Evolutionary conservation across 2,329 filamentous ascomycete genomes (phyloP).

Genomic region (Diaporthe citriasiana): DNA sequence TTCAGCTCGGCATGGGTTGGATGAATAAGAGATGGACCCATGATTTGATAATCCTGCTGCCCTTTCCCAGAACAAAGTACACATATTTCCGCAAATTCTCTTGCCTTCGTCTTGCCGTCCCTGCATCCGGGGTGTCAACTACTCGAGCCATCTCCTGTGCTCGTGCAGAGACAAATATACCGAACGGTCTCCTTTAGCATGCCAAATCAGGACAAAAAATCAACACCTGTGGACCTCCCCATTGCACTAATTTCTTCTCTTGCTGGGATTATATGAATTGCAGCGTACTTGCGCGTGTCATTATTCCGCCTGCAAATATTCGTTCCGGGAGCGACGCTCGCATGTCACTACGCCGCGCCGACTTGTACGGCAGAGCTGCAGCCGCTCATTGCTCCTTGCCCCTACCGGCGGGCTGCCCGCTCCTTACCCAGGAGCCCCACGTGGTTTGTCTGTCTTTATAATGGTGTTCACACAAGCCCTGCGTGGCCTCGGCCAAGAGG

Average conservation of each 20-base stretch:
- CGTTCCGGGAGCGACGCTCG: too few species aligned
- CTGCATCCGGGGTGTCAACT: neutral
- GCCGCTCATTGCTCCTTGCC: too few species aligned
- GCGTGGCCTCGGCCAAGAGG: neutral
- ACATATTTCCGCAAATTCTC: neutral
- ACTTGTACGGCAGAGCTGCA: neutral
- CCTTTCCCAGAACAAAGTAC: neutral
- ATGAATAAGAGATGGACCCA: neutral
- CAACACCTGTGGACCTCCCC: neutral
- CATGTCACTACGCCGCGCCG: neutral
- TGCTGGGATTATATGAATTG: neutral
- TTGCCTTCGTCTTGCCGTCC: neutral
- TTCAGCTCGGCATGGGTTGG: constrained; percentile 25
- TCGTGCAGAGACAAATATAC: neutral
- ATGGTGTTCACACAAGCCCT: neutral
- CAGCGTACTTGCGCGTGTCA: constrained; percentile 14
- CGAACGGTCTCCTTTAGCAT: neutral
- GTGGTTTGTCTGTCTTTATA: neutral
- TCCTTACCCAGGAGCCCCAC: neutral
- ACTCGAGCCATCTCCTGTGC: neutral
- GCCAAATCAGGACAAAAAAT: neutral
- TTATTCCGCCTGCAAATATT: neutral
- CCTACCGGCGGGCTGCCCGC: neutral
- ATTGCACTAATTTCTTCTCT: neutral
- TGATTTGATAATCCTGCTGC: neutral